Evolutionary conservation across 257 asterid genomes (phyloP), one percentile per base, ranked within the genome.

Genomic region (Avicennia marina): DNA sequence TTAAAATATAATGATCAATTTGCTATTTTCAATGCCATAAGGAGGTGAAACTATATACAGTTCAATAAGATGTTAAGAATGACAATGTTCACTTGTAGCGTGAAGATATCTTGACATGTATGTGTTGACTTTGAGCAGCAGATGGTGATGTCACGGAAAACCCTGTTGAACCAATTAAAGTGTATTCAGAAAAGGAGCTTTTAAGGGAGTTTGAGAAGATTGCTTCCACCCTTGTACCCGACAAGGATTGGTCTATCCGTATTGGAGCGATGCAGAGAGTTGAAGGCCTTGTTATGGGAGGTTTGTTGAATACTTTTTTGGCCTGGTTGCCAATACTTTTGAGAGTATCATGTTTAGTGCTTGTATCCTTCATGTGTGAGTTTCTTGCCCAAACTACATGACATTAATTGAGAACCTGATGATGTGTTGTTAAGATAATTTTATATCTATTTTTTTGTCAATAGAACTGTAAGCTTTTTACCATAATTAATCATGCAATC

Each of bases 161-260:
- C 70, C 89, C 96, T 65, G 89, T 93, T 22, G 97, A 93, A 40
- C 94, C 99, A 36, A 74, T 93, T 67, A 86, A 89, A 78, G 95
- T 93, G 51, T 86, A 86, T 60, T 93, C 97, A 7, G 99, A 93
- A 58, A 93, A 93, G 74, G 99, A 93, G 81, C 89, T 93, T 64
- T 66, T 74, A 58, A 82, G 95, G 83, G 99, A 93, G 77, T 89
- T 93, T 56, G 99, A 93, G 78, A 93, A 93, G 91, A 74, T 89
- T 68, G 79, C 86, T 62, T 80, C 94, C 31, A 93, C 77, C 72
- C 93, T 93, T 70, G 86, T 86, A 65, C 99, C 99, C 46, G 99
- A 93, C 13, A 93, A 93, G 70, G 99, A 93, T 73, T 93, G 99
- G 99, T 93, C 97, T 65, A 24, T 89, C 47, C 97, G 99, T 25